Conservation (phyloP, 2,329 filamentous ascomycete species). For the Nemania serpens region DNA sequence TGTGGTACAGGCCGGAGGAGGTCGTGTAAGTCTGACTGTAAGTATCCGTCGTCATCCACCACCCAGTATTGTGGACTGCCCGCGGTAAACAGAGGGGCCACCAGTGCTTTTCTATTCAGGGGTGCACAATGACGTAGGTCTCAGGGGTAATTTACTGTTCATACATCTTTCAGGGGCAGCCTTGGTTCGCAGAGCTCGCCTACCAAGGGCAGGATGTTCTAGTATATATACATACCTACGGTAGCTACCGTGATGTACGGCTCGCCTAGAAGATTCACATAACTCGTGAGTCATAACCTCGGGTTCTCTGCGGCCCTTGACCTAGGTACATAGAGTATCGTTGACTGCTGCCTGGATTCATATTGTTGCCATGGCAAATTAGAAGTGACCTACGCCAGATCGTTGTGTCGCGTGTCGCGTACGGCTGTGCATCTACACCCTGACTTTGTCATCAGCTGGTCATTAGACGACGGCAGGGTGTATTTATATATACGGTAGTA, state of each 20-base stretch:
- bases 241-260: neutral
- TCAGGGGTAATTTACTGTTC: neutral
- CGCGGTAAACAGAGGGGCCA: neutral
- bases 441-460: constrained; percentile 4
- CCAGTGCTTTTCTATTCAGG: neutral
- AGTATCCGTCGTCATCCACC: neutral
- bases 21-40: neutral
- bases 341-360: neutral
- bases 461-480: neutral
- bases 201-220: neutral
- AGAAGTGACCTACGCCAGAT: constrained; percentile 4
- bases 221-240: neutral
- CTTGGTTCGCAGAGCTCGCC: neutral
- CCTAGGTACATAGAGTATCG: neutral
- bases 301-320: neutral
- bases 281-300: neutral
- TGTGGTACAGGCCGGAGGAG: neutral
- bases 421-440: neutral
- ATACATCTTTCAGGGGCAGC: neutral
- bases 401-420: neutral
- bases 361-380: neutral
- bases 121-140: constrained; percentile 8
- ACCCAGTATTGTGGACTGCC: neutral
- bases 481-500: neutral
- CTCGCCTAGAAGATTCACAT: neutral